These are phyloP conservation scores for Tetrahymena thermophila DNA, from an alignment of 73 alveolate species.

Conservation along the genomic window DNA sequence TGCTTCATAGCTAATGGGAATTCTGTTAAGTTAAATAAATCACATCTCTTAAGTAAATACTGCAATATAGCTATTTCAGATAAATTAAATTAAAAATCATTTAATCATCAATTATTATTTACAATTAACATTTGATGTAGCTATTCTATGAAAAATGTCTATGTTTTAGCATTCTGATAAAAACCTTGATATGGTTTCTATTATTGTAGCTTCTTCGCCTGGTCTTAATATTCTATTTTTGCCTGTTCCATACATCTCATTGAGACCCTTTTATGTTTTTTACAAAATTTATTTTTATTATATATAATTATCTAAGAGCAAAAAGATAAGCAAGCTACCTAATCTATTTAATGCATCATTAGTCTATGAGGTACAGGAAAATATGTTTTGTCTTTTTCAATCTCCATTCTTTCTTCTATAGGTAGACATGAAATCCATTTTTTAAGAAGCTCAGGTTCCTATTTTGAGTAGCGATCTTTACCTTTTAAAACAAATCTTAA, in stretches of 20 bases:
- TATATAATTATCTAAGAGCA: neutral
- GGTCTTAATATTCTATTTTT: conserved; percentile 29
- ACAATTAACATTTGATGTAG: neutral
- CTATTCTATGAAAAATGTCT: neutral
- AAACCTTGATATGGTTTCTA: conserved; percentile 16
- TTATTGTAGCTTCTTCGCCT: conserved; percentile 31
- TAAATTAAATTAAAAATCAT: neutral
- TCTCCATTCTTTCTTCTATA: conserved; percentile 12
- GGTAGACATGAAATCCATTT: conserved; percentile 33
- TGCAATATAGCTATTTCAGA: neutral
- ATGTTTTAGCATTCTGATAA: neutral
- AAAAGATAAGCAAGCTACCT: neutral
- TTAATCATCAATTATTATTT: neutral
- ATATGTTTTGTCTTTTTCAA: conserved; percentile 15
- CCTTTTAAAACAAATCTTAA: conserved; percentile 4
- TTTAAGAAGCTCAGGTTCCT: conserved; percentile 9
- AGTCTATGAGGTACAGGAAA: conserved; percentile 20
- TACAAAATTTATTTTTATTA: neutral
- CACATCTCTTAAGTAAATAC: neutral
- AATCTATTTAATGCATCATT: neutral
- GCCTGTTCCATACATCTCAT: conserved; percentile 17
- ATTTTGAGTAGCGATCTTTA: neutral
- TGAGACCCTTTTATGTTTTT: conserved; percentile 1
- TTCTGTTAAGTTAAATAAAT: neutral
- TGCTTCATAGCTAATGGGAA: neutral